Evolutionary conservation across 768 basidiomycete species (phyloP), one percentile per base, ranked within the genome.

Genomic region (Coprinellus micaceus): DNA sequence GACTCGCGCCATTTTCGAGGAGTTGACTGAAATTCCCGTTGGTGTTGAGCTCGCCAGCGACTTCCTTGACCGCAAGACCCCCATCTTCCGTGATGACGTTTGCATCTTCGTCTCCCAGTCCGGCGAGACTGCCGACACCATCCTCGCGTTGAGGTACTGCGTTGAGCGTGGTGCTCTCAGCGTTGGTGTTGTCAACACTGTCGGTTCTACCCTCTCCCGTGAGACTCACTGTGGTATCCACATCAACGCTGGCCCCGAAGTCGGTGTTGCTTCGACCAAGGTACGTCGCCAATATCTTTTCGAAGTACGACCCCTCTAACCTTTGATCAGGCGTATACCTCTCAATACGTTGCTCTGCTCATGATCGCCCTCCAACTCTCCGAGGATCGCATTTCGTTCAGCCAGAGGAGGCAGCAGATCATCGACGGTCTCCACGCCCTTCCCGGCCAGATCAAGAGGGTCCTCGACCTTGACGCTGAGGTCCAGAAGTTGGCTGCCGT

Each of bases 191-290:
- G 94, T 99, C 71, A 98, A 99, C 78, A 95, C 94, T 33, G 97
- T 99, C 65, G 97, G 97, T 48, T 97, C 94, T 22, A 98, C 96
- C 3, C 84, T 98, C 64, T 98, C 96, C 41, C 91, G 96, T 67
- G 94, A 98, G 75, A 94, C 95, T 2, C 97, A 99, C 77, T 97
- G 94, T 61, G 97, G 97, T 88, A 88, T 99, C 52, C 97, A 98
- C 77, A 98, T 99, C 78, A 99, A 99, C 67, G 97, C 94, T 65
- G 94, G 94, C 19, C 95, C 95, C 53, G 95, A 98, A 78, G 94
- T 99, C 61, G 96, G 97, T 81, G 97, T 99, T 57, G 97, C 97
- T 4, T 98, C 94, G 17, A 98, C 97, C 58, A 99, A 99, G 84
- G 89, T 86, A 43, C 52, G 75, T 66, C 6, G 46, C 51, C 43